Conservation (phyloP, 106 monocot species). For the Phalaenopsis equestris region DNA sequence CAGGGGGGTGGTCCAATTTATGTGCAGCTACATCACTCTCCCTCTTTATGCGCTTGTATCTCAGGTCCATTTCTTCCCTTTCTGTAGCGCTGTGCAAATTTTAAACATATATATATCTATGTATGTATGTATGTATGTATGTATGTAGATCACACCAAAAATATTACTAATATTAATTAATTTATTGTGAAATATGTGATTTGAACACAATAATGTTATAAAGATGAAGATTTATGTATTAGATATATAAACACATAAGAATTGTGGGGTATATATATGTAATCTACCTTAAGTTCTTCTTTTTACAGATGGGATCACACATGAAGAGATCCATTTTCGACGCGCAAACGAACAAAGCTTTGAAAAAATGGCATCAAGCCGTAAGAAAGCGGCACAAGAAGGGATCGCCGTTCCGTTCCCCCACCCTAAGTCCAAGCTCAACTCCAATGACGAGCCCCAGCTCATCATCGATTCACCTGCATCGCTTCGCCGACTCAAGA, state of each 20-base stretch:
- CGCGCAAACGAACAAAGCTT: slow-evolving; percentile 43
- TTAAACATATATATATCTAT: not conserved
- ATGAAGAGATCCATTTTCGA: slow-evolving; percentile 70
- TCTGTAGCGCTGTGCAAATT: not conserved
- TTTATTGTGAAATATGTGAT: too few species aligned
- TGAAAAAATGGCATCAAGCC: slow-evolving; percentile 51
- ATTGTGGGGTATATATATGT: too few species aligned
- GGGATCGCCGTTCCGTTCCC: slow-evolving; percentile 15
- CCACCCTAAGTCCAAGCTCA: slow-evolving; percentile 12
- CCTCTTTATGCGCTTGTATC: slow-evolving; percentile 69
- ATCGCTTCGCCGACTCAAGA: slow-evolving; percentile 8
- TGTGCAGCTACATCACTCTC: slow-evolving; percentile 79
- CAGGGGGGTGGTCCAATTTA: slow-evolving; percentile 44
- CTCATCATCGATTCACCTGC: slow-evolving; percentile 15
- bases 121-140: too few species aligned
- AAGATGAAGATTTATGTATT: too few species aligned
- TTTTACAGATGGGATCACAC: slow-evolving; percentile 59
- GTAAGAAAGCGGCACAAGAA: slow-evolving; percentile 32
- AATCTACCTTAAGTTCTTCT: not conserved
- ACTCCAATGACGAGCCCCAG: slow-evolving; percentile 16
- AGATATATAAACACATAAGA: too few species aligned
- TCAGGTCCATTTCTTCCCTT: slow-evolving; percentile 8
- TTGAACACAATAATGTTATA: too few species aligned
- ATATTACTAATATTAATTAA: too few species aligned
- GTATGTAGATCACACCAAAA: too few species aligned